These are phyloP conservation scores for Penicillium thymicola DNA, from an alignment of 2,329 filamentous ascomycete genomes.

Conservation along the genomic window DNA sequence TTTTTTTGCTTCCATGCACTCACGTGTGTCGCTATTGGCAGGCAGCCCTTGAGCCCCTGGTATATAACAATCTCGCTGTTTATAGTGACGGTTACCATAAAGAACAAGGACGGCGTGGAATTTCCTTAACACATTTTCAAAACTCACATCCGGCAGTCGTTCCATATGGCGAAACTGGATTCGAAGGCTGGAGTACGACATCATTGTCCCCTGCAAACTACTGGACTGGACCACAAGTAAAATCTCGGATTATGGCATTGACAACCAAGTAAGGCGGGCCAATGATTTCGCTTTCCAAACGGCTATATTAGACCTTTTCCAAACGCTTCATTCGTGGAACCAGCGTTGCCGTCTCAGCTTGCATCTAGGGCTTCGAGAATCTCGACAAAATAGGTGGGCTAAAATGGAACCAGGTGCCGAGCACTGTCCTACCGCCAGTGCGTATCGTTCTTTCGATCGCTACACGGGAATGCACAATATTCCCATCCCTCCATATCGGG, in stretches of 20 bases:
- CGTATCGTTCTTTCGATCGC: not conserved
- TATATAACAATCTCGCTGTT: conserved; percentile 7
- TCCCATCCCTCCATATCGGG: conserved; percentile 10
- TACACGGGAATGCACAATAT: not conserved
- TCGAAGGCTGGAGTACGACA: conserved; percentile 7
- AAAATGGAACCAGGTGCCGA: conserved; percentile 13
- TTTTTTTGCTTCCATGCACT: conserved; percentile 1
- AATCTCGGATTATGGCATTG: not conserved
- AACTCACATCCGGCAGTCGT: conserved; percentile 5
- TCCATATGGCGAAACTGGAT: conserved; percentile 2
- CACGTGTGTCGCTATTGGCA: conserved; percentile 17
- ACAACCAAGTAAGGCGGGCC: conserved; percentile 7
- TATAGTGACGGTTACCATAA: conserved; percentile 7
- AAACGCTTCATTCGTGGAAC: conserved; percentile 9
- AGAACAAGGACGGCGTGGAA: not conserved
- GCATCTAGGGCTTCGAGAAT: conserved; percentile 1
- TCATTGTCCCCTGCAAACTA: conserved; percentile 10
- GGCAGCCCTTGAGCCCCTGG: conserved; percentile 9
- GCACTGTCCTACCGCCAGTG: not conserved
- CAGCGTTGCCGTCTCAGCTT: conserved; percentile 2
- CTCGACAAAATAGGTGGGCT: not conserved
- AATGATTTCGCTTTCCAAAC: conserved; percentile 13
- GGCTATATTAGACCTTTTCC: conserved; percentile 1
- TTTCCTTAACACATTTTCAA: conserved; percentile 9
- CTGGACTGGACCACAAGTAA: conserved; percentile 7